Percentiles rank a stretch among this genome's conserved stretches.
Evolutionary conservation across 2,329 filamentous ascomycete species (phyloP).

Genomic region (Byssoonygena ceratinophila): DNA sequence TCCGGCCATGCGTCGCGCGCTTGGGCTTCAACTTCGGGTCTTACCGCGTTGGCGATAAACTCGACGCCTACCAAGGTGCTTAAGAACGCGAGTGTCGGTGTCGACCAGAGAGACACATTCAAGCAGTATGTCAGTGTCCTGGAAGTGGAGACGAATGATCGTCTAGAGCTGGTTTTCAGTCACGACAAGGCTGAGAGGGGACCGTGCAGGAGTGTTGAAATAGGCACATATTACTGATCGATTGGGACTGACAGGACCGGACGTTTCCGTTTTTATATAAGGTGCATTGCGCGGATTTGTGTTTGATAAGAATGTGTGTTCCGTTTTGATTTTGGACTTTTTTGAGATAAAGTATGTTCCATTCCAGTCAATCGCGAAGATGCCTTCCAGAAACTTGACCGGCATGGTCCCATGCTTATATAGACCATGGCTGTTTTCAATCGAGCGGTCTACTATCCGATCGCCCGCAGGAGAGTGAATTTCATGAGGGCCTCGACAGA

Average conservation of each 20-base stretch:
- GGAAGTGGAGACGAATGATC: constrained; percentile 9
- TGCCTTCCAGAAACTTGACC: too few species aligned
- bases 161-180: constrained; percentile 13
- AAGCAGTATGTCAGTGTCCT: constrained; percentile 9
- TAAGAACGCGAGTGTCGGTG: constrained; percentile 9
- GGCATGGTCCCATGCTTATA: too few species aligned
- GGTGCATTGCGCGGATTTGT: too few species aligned
- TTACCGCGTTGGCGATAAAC: constrained; percentile 14
- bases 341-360: too few species aligned
- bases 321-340: too few species aligned
- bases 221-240: neutral
- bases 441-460: too few species aligned
- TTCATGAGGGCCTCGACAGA: too few species aligned
- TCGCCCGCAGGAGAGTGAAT: too few species aligned
- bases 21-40: constrained; percentile 7
- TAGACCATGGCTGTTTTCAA: too few species aligned
- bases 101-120: constrained; percentile 9
- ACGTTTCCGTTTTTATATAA: too few species aligned
- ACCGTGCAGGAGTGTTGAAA: neutral
- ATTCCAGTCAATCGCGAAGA: too few species aligned
- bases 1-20: constrained; percentile 5
- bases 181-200: constrained; percentile 1
- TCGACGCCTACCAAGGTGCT: constrained; percentile 10
- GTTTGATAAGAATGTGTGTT: neutral
- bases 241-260: too few species aligned